These are phyloP conservation scores for Verticillium isaacii DNA, from an alignment of 2,329 filamentous ascomycete genomes.

Conservation along the genomic window DNA sequence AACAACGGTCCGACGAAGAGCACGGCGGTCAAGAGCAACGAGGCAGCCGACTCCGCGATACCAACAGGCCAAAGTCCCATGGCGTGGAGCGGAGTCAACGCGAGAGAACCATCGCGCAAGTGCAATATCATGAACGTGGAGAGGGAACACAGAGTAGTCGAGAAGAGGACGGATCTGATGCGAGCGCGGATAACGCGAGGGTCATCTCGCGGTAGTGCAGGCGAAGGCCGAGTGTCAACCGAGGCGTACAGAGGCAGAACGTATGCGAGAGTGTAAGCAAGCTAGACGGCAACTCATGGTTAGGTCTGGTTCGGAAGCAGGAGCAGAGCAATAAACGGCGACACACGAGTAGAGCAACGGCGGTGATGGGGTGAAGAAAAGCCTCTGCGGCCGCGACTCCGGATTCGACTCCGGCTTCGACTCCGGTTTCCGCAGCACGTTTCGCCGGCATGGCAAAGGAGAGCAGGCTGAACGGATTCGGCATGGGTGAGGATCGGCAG, in stretches of 20 bases:
- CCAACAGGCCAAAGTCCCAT: constrained; percentile 80
- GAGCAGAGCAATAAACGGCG: background rate
- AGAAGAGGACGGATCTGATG: constrained; percentile 72
- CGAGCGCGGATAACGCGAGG: constrained; percentile 85
- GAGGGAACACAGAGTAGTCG: constrained; percentile 64
- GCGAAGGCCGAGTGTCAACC: constrained; percentile 71
- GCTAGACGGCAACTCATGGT: constrained; percentile 32
- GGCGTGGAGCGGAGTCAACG: constrained; percentile 56
- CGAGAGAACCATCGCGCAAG: constrained; percentile 32
- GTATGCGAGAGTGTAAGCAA: constrained; percentile 82
- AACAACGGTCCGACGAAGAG: constrained; percentile 84
- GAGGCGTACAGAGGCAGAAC: constrained; percentile 89
- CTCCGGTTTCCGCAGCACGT: background rate
- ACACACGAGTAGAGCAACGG: constrained; percentile 12
- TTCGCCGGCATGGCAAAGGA: background rate
- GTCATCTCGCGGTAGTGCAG: constrained; percentile 75
- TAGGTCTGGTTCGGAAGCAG: background rate
- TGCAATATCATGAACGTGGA: constrained; percentile 62
- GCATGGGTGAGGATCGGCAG: too few relatives aligned
- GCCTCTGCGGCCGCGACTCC: background rate
- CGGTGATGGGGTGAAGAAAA: constrained; percentile 4
- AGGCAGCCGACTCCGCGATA: constrained; percentile 56
- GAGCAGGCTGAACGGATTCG: background rate
- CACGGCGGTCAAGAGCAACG: constrained; percentile 66
- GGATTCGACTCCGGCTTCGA: background rate